Conservation (phyloP, 345 rosid genomes). For the Melastoma malabathricum region DNA sequence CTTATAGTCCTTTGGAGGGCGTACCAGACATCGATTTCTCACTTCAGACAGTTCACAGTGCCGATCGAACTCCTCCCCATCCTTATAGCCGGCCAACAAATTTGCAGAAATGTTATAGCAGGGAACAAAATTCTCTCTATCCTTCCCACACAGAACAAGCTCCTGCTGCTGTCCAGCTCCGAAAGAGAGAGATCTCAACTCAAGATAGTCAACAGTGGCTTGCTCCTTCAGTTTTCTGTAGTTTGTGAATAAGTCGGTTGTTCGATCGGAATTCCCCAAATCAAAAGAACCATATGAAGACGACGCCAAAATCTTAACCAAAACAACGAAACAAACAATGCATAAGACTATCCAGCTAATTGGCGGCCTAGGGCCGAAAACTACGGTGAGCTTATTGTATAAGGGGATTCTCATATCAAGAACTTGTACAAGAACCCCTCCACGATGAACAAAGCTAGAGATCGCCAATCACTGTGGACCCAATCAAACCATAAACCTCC, state of each 20-base stretch:
- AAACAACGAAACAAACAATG: conserved; percentile 45
- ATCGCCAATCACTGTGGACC: too few relatives aligned
- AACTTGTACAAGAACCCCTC: conserved; percentile 5
- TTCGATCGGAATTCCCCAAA: conserved; percentile 23
- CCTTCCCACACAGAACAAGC: conserved; percentile 71
- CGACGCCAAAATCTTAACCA: conserved; percentile 60
- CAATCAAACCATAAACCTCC: too few relatives aligned
- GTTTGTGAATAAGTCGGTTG: conserved; percentile 47
- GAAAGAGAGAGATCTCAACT: conserved; percentile 45
- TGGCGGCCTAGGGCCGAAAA: conserved; percentile 61
- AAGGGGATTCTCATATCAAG: conserved; percentile 91
- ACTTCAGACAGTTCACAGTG: conserved; percentile 60
- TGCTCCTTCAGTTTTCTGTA: conserved; percentile 89
- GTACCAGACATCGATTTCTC: conserved; percentile 52
- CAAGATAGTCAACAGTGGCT: conserved; percentile 74
- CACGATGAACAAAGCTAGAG: too few relatives aligned
- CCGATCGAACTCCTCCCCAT: conserved; percentile 83
- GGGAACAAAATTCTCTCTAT: conserved; percentile 79
- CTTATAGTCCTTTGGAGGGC: conserved; percentile 91
- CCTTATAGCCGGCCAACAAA: conserved; percentile 56
- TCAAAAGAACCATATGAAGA: conserved; percentile 46
- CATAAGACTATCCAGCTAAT: conserved; percentile 51
- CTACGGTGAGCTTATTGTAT: conserved; percentile 38
- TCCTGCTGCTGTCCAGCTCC: conserved; percentile 46
- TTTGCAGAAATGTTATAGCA: conserved; percentile 78